Evolutionary conservation across 1,284 basidiomycete genomes (phyloP), one percentile per base, ranked within the genome.

Genomic region (Bjerkandera adusta): DNA sequence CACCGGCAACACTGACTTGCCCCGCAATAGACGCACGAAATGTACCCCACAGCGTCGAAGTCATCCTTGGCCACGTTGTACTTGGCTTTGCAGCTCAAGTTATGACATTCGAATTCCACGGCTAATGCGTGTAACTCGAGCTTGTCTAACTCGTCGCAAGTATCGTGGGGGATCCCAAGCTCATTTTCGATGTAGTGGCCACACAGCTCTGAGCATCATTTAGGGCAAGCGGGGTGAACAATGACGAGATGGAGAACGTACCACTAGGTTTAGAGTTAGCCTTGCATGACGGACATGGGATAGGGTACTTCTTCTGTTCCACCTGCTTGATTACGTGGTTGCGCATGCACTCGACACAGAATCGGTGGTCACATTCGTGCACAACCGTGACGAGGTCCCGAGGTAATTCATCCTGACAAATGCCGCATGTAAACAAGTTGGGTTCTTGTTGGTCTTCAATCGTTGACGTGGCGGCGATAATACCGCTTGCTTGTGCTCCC

Each of bases 231-330:
- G n/a, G n/a, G n/a, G n/a, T n/a, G n/a, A n/a, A n/a, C n/a, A n/a
- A n/a, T n/a, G n/a, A n/a, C n/a, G n/a, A n/a, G n/a, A n/a, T n/a
- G n/a, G n/a, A n/a, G n/a, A n/a, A n/a, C 72, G 47, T 48, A 75
- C 75, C 60, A 49, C 66, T 65, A 32, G 70, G 68, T 16, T 65
- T 61, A n/a, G 40, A 27, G 10, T 56, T 35, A 8, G 39, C 49
- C 42, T 49, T 59, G 52, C 83, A 85, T 11, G 68, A 54, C 1
- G 83, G 83, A 57, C 83, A 85, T 4, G 74, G 50, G 30, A 85
- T 75, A 1, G 83, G 82, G 49, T 75, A 83, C 10, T 69, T 69
- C 43, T 71, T 72, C 27, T 79, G 73, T 4, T 66, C 57, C 16
- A 85, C 63, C 58, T 75, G 75, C 2, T 68, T 66, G 8, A 56